A percentile compares a stretch with the other conserved stretches of the same genome.
phyloP scores from a whole-genome alignment of 768 basidiomycete genomes.

The Lentinus tigrinus region DNA sequence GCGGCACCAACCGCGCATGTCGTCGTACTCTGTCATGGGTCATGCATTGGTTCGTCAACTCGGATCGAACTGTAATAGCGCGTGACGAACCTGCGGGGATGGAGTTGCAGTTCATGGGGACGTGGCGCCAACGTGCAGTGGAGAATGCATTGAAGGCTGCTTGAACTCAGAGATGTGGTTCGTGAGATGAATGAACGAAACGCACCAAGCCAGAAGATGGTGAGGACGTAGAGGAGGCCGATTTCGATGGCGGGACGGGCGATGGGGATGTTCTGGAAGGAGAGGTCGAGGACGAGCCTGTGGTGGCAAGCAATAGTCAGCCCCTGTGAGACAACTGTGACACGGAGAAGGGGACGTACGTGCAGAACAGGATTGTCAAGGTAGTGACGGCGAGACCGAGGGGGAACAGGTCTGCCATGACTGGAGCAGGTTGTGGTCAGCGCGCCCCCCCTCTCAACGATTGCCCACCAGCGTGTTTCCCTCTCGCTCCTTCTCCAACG shows the following conservation, averaged over 20 bases:
- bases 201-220: conserved; percentile 55
- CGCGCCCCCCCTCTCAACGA: background rate
- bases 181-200: background rate
- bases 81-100: conserved; percentile 44
- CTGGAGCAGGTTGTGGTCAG: conserved; percentile 27
- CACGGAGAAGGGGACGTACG: conserved; percentile 34
- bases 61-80: background rate
- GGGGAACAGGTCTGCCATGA: conserved; percentile 60
- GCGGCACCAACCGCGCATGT: conserved; percentile 51
- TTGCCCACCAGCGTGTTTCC: too few species aligned
- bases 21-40: conserved; percentile 35
- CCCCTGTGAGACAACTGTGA: background rate
- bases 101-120: conserved; percentile 46
- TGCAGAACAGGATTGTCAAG: conserved; percentile 39
- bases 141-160: conserved; percentile 61
- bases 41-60: background rate
- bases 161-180: background rate
- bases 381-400: conserved; percentile 56
- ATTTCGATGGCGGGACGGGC: conserved; percentile 49
- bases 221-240: conserved; percentile 42
- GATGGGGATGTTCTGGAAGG: conserved; percentile 40
- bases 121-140: conserved; percentile 51
- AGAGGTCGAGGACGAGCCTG: conserved; percentile 46
- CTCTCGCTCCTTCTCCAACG: too few species aligned
- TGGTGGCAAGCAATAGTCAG: background rate